Evolutionary conservation across 1,284 basidiomycete species (phyloP), one percentile per base, ranked within the genome.

Genomic region (Austroboletus novae-zelandiae): DNA sequence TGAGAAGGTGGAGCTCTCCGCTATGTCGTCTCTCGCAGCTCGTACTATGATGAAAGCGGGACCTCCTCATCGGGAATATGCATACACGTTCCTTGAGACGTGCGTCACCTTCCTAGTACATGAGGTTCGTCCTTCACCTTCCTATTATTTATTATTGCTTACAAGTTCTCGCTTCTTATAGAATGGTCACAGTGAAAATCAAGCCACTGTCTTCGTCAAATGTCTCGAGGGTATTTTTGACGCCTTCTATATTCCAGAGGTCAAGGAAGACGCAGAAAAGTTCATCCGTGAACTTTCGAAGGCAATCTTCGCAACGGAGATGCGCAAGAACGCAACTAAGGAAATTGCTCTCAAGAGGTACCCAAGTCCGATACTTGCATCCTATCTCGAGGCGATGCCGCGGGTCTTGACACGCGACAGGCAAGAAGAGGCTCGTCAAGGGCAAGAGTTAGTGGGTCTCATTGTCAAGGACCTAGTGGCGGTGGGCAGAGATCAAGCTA

Each of bases 211-310:
- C 6, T 93, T 95, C 61, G 72, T 85, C 11, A 74, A 72, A 55
- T 79, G 84, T 44, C 68, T 96, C 45, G 82, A 91, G 68, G 91
- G 89, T 13, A 68, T 95, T 25, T 92, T 91, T 61, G 89, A 94
- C 56, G 85, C 90, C 0, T 73, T 89, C 4, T 80, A 90, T 56
- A 67, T 89, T 29, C 73, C 83, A 2, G 91, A 94, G 51, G 71
- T 91, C 36, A 75, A 81, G 54, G 77, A 79, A 30, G 79, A 84
- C 53, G 91, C 91, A 1, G 82, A 84, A 56, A 70, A 77, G 31
- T 91, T 82, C 62, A 67, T 93, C 30, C 74, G 78, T 35, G 83
- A 83, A 52, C 72, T 94, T 43, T 85, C 86, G 2, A 80, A 76
- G 43, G 78, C 81, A 51, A 72, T 94, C 52, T 89, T 94, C 61